Evolutionary conservation across 2,329 filamentous ascomycete species (phyloP).

Genomic region (Epicoccum nigrum): DNA sequence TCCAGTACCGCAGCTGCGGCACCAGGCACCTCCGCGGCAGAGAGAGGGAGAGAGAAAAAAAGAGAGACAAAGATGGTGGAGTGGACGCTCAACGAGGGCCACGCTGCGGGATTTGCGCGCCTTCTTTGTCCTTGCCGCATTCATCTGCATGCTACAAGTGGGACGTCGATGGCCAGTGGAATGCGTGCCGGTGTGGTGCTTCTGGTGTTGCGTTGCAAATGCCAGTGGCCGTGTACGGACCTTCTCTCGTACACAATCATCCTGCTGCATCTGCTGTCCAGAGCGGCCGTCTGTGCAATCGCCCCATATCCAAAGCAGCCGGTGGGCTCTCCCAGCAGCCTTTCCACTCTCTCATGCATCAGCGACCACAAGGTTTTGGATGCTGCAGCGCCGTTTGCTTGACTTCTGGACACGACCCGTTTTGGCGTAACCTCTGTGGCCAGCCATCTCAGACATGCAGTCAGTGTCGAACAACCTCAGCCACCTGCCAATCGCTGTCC

Average conservation of each 20-base stretch:
- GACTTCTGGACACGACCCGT: conserved; percentile 32
- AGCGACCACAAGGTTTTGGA: conserved; percentile 27
- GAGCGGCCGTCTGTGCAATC: conserved; percentile 22
- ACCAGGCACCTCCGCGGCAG: conserved; percentile 19
- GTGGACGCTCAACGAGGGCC: conserved; percentile 19
- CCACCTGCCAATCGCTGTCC: conserved; percentile 31
- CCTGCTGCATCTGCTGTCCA: conserved; percentile 25
- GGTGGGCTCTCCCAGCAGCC: conserved; percentile 5
- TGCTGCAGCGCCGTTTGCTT: conserved; percentile 42
- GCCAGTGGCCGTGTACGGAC: too few relatives aligned
- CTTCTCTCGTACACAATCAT: conserved; percentile 19
- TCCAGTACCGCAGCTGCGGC: conserved; percentile 16
- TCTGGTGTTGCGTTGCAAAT: conserved; percentile 11
- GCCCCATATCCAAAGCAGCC: conserved; percentile 6
- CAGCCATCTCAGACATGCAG: conserved; percentile 20
- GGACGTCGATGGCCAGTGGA: conserved; percentile 22
- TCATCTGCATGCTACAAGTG: conserved; percentile 21
- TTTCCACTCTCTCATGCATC: conserved; percentile 21
- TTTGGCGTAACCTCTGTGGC: conserved; percentile 38
- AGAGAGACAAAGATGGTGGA: too few relatives aligned
- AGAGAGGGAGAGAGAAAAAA: too few relatives aligned
- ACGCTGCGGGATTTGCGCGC: background rate
- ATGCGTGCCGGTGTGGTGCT: conserved; percentile 8
- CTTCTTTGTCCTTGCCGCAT: conserved; percentile 18
- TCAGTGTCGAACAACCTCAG: conserved; percentile 17